A percentile compares a stretch with the other conserved stretches of the same genome.
These are phyloP conservation scores for Phanerochaete sordida DNA, from an alignment of 768 basidiomycete species.

Conservation along the genomic window DNA sequence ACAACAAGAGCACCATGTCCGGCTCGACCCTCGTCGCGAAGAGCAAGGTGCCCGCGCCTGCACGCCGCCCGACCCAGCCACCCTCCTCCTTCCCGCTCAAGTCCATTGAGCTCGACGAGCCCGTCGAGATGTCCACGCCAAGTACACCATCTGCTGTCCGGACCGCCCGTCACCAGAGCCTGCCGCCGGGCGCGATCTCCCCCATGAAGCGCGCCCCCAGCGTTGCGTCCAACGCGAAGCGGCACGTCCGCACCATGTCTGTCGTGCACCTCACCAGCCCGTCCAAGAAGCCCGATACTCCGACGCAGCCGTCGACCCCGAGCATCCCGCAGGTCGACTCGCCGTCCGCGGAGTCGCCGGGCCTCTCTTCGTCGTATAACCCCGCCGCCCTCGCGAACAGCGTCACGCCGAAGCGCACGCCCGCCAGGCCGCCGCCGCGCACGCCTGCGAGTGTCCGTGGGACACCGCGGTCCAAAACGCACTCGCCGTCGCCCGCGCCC, in stretches of 20 bases:
- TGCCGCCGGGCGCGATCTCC: conserved; percentile 8
- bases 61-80: conserved; percentile 9
- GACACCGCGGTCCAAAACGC: background rate
- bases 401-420: conserved; percentile 16
- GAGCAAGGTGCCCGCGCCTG: conserved; percentile 22
- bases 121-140: conserved; percentile 10
- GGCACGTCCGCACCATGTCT: conserved; percentile 20
- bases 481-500: conserved; percentile 7
- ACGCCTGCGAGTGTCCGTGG: conserved; percentile 10
- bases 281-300: background rate
- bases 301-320: background rate
- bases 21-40: background rate
- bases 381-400: conserved; percentile 4
- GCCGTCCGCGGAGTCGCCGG: background rate
- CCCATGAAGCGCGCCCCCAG: conserved; percentile 17
- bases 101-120: conserved; percentile 19
- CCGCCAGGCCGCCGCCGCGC: conserved; percentile 13
- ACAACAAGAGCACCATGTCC: conserved; percentile 18
- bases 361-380: background rate
- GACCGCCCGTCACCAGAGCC: conserved; percentile 21
- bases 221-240: conserved; percentile 17
- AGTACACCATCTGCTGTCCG: conserved; percentile 7
- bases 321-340: background rate
- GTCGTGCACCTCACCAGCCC: conserved; percentile 1
- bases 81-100: conserved; percentile 21